Evolutionary conservation across 257 asterid species (phyloP), one percentile per base, ranked within the genome.

Genomic region (Oldenlandia corymbosa): DNA sequence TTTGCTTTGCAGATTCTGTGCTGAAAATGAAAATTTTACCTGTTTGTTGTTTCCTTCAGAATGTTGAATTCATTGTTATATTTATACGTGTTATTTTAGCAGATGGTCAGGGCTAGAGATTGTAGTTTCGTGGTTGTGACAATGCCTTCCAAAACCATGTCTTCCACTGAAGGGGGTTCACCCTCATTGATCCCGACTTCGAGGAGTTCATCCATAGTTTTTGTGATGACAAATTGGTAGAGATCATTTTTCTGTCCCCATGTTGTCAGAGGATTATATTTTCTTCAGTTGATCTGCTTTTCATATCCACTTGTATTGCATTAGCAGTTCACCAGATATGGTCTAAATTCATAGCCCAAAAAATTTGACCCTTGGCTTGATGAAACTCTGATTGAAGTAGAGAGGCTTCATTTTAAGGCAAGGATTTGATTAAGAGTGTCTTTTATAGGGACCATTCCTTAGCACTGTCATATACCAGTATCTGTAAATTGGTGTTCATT

Each of bases 211-310:
- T 69, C 68, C 67, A 11, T 57, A 28, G 23, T 66, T 27, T 74
- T 76, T 28, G 60, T 13, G 17, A 27, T 65, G 2, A 20, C 65
- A 7, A 31, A 26, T 0, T 81, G 83, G 88, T 76, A 5, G 75
- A 74, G 37, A 76, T 83, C 74, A 74, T 76, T 50, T 72, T 78
- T 50, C 82, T 86, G 1, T 67, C 84, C 5, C 90, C 94, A 46
- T 85, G 90, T 65, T 48, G 80, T 27, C 90, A 81, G 27, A 79
- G 85, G 74, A 51, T 78, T 62, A 68, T 78, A 8, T 80, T 74
- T 56, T 74, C 81, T 30, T 71, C 79, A 10, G 17, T 78, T 48
- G 70, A 79, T 28, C 67, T 77, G 51, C 52, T 83, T 52, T 78
- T 83, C 68, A 64, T 86, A 31, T 42, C 78, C 7, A 28, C 63